Evolutionary conservation across 1,284 basidiomycete genomes (phyloP).

Genomic region (Gomphus sp.): DNA sequence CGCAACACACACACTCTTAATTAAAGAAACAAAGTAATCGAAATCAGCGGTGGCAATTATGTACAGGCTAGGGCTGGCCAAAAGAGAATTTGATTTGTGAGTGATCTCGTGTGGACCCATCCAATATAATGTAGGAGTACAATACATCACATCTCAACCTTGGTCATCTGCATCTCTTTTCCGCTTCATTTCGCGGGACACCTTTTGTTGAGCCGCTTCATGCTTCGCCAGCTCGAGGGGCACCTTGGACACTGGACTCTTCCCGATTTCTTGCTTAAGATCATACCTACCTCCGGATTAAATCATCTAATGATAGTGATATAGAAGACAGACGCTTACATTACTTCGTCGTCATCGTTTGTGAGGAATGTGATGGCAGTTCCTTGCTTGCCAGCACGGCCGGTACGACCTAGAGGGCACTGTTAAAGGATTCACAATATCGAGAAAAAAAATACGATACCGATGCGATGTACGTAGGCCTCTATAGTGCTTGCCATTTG

Average conservation of each 20-base stretch:
- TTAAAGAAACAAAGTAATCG: no score
- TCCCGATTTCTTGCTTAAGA: slow-evolving; percentile 87
- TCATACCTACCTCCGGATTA: slow-evolving; percentile 54
- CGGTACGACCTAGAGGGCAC: slow-evolving; percentile 68
- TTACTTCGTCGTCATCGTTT: slow-evolving; percentile 94
- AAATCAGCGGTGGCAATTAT: no score
- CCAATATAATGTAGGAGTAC: no score
- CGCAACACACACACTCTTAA: no score
- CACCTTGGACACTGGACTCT: slow-evolving; percentile 88
- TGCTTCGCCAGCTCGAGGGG: slow-evolving; percentile 81
- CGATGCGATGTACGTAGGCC: slow-evolving; percentile 95
- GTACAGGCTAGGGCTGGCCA: no score
- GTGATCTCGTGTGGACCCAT: no score
- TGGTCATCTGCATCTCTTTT: slow-evolving; percentile 73
- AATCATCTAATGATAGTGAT: slow-evolving; percentile 6
- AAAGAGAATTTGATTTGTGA: no score
- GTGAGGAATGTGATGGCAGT: slow-evolving; percentile 92
- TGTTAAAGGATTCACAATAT: slow-evolving; percentile 8
- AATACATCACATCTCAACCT: slow-evolving; percentile 27
- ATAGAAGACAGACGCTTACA: slow-evolving; percentile 49
- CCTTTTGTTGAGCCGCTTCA: slow-evolving; percentile 81
- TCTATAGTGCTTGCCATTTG: slow-evolving; percentile 96
- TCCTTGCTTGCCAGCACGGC: slow-evolving; percentile 93
- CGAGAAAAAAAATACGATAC: slow-evolving; percentile 33
- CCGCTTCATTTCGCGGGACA: slow-evolving; percentile 87